Conservation (phyloP, 2,329 filamentous ascomycete genomes). For the Orbilia blumenaviensis region DNA sequence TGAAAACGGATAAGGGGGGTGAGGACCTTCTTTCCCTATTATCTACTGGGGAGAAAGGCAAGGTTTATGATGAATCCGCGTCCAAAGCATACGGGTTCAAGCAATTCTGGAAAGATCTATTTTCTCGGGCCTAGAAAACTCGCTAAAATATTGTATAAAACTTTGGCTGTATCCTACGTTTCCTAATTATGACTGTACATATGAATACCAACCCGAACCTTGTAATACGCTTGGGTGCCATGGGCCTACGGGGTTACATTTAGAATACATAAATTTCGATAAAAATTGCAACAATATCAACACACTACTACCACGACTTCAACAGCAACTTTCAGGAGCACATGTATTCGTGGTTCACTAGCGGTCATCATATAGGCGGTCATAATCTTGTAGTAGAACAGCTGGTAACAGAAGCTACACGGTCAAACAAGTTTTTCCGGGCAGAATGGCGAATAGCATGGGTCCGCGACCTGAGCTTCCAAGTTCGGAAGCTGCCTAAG, state of each 20-base stretch:
- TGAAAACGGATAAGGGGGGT: slow-evolving; percentile 57
- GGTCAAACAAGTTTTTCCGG: not conserved
- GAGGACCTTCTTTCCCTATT: slow-evolving; percentile 72
- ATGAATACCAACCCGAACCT: not conserved
- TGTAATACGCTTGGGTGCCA: no score
- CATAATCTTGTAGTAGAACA: not conserved
- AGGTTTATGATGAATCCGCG: slow-evolving; percentile 76
- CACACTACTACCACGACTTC: not conserved
- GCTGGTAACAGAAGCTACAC: not conserved
- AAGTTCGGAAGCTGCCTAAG: slow-evolving; percentile 26
- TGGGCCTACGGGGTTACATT: no score
- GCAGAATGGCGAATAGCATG: not conserved
- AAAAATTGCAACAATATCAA: slow-evolving; percentile 14
- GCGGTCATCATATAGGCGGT: not conserved
- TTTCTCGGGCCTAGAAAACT: slow-evolving; percentile 29
- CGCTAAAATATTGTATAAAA: not conserved
- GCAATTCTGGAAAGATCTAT: slow-evolving; percentile 90
- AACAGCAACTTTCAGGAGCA: not conserved
- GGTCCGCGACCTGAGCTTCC: slow-evolving; percentile 15
- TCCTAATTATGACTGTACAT: not conserved
- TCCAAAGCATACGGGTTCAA: slow-evolving; percentile 81
- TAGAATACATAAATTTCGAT: not conserved
- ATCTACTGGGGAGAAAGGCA: slow-evolving; percentile 65
- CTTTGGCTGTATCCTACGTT: no score
- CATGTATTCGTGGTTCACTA: not conserved